Evolutionary conservation across 2,329 filamentous ascomycete species (phyloP).

Genomic region (Drechslerella dactyloides): DNA sequence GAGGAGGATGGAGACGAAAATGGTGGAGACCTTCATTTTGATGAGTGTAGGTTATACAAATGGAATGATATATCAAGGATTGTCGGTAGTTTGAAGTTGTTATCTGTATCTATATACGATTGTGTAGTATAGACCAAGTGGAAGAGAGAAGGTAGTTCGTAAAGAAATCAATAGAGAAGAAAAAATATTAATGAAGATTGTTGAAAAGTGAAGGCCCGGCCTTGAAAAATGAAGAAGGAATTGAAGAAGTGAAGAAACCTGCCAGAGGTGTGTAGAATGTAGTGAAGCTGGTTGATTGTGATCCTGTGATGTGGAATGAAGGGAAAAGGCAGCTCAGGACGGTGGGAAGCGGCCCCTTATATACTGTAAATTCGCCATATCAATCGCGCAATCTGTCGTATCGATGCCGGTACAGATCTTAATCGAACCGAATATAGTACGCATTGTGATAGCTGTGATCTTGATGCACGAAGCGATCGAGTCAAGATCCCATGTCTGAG

Average conservation of each 20-base stretch:
- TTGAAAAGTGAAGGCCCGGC: not conserved
- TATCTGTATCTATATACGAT: not conserved
- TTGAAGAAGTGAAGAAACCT: slow-evolving; percentile 36
- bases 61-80: not conserved
- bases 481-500: no score
- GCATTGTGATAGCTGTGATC: no score
- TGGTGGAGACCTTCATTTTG: slow-evolving; percentile 44
- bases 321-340: slow-evolving; percentile 7
- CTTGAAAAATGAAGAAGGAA: slow-evolving; percentile 6
- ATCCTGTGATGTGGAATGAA: slow-evolving; percentile 31
- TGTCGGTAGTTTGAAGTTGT: not conserved
- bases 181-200: not conserved
- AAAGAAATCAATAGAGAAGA: not conserved
- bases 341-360: slow-evolving; percentile 21
- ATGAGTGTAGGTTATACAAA: not conserved
- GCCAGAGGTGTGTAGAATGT: slow-evolving; percentile 45
- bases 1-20: slow-evolving; percentile 36
- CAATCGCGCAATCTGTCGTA: not conserved
- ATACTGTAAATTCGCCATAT: slow-evolving; percentile 8
- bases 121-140: not conserved
- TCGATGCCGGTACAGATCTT: no score
- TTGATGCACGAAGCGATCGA: no score
- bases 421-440: no score
- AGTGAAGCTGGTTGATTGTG: slow-evolving; percentile 12
- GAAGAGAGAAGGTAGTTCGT: not conserved